Evolutionary conservation across 2,329 filamentous ascomycete genomes (phyloP).

Genomic region (Talaromyces sp.): DNA sequence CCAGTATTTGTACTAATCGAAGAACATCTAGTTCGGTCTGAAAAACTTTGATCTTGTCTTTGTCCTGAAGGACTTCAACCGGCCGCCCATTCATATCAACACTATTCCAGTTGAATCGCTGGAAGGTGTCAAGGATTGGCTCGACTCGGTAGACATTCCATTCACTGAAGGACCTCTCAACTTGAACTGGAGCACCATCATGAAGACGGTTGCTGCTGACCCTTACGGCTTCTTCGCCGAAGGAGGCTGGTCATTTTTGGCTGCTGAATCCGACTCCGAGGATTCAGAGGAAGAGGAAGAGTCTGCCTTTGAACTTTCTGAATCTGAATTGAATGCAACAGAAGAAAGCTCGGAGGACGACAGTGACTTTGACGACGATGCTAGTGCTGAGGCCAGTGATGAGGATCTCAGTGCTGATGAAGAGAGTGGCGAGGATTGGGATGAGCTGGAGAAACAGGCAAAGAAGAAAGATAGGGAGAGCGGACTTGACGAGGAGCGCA

Average conservation of each 20-base stretch:
- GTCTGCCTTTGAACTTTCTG: slow-evolving; percentile 85
- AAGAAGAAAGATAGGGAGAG: slow-evolving; percentile 60
- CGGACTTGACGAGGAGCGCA: slow-evolving; percentile 50
- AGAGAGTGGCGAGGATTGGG: slow-evolving; percentile 86
- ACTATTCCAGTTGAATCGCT: slow-evolving; percentile 95
- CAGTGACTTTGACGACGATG: slow-evolving; percentile 90
- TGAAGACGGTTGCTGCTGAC: slow-evolving; percentile 96
- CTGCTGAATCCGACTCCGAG: slow-evolving; percentile 82
- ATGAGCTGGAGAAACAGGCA: slow-evolving; percentile 86
- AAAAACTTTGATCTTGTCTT: slow-evolving; percentile 99
- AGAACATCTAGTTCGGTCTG: slow-evolving; percentile 68
- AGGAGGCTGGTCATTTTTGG: slow-evolving; percentile 91
- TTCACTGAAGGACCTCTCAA: slow-evolving; percentile 94
- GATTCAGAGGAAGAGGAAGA: slow-evolving; percentile 78
- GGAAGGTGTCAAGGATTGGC: slow-evolving; percentile 95
- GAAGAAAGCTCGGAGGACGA: slow-evolving; percentile 84
- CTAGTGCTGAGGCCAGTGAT: slow-evolving; percentile 65
- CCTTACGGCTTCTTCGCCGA: slow-evolving; percentile 93
- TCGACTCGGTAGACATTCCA: slow-evolving; percentile 92
- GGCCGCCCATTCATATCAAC: slow-evolving; percentile 91
- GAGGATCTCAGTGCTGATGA: slow-evolving; percentile 62
- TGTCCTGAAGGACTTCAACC: slow-evolving; percentile 94
- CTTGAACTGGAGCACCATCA: slow-evolving; percentile 97
- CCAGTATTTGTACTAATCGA: not conserved
- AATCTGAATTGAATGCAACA: slow-evolving; percentile 68